Base-by-base conservation (phyloP, 2,329 filamentous ascomycete species). In the Colletotrichum filicis region DNA sequence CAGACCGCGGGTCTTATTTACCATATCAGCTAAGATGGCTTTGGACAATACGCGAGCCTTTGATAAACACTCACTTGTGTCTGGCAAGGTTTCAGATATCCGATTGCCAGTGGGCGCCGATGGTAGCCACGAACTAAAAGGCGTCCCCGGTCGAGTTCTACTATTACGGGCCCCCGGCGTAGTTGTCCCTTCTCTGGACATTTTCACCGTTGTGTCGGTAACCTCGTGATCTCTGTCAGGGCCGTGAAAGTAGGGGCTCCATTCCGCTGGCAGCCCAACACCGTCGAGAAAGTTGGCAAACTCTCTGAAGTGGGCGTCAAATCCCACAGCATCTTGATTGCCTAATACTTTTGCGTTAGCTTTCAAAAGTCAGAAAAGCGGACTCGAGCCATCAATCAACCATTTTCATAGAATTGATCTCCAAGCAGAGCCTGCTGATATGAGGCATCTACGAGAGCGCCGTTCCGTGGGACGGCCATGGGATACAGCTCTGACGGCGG, bases 261-360 rank as follows among this genome's bases (percentile, higher is more conserved):
- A 83, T 75, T 83, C 81, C 1, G 82, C 79, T 4, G 82, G 81
- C 12, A 83, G 75, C 0, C 82, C 81, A 5, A 83, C 78, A 3
- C 82, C 81, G 6, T 83, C 82, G 2, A 83, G 78, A 37, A 83
- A 84, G 46, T 79, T 79, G 59, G 82, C 80, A 68, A 83, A 84
- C 12, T 83, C 82, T 37, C 79, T 74, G 60, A 84, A 84, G 37
- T 83, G 82, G 30, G 75, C 74, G 65, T 82, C 78, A 35, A 80
- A 79, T 3, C 75, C 75, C 9, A 74, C 60, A 5, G 32, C 56
- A 57, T 73, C 66, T n/a, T 73, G 71, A 16, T 49, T 61, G 26
- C 56, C 71, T 73, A 49, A 4, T 14, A 35, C 49, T 57, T 26
- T 32, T 24, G 28, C 49, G 12, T 56, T 22, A 64, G 59, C 28